These are phyloP conservation scores for Hordeum pubiflorum DNA, from an alignment of 202 grass and related monocot genomes.

Conservation along the genomic window DNA sequence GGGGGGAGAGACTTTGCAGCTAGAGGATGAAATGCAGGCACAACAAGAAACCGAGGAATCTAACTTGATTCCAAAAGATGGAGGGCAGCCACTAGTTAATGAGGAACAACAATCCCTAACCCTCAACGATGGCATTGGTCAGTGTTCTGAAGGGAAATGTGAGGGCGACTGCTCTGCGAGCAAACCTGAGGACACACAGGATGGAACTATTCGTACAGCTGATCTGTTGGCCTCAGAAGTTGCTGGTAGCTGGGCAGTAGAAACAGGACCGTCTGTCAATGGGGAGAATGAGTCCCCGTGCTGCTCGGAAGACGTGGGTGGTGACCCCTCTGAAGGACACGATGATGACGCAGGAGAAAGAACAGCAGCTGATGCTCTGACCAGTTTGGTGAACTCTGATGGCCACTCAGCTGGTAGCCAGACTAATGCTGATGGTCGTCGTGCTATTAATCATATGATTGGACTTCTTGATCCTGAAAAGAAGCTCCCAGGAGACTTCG, in stretches of 20 bases:
- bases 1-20: slow-evolving; percentile 57
- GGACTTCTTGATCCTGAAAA: slow-evolving; percentile 55
- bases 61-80: slow-evolving; percentile 20
- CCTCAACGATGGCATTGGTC: slow-evolving; percentile 24
- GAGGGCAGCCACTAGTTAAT: slow-evolving; percentile 8
- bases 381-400: slow-evolving; percentile 42
- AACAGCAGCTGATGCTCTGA: slow-evolving; percentile 29
- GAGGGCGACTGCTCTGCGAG: slow-evolving; percentile 34
- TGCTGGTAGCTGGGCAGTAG: slow-evolving; percentile 79
- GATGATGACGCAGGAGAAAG: slow-evolving; percentile 1
- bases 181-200: slow-evolving; percentile 47
- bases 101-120: slow-evolving; percentile 1
- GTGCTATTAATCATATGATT: slow-evolving; percentile 62
- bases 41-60: slow-evolving; percentile 40
- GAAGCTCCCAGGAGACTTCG: slow-evolving; percentile 27
- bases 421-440: slow-evolving; percentile 40
- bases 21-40: slow-evolving; percentile 48
- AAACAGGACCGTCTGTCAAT: slow-evolving; percentile 51
- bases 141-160: slow-evolving; percentile 41
- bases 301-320: slow-evolving; percentile 29
- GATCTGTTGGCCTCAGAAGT: slow-evolving; percentile 91
- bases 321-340: slow-evolving; percentile 9
- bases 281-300: slow-evolving; percentile 63
- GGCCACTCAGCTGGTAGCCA: slow-evolving; percentile 55
- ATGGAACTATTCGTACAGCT: slow-evolving; percentile 44